Evolutionary conservation across 495 filamentous ascomycete species (phyloP).

Genomic region (Penicillium goetzii): DNA sequence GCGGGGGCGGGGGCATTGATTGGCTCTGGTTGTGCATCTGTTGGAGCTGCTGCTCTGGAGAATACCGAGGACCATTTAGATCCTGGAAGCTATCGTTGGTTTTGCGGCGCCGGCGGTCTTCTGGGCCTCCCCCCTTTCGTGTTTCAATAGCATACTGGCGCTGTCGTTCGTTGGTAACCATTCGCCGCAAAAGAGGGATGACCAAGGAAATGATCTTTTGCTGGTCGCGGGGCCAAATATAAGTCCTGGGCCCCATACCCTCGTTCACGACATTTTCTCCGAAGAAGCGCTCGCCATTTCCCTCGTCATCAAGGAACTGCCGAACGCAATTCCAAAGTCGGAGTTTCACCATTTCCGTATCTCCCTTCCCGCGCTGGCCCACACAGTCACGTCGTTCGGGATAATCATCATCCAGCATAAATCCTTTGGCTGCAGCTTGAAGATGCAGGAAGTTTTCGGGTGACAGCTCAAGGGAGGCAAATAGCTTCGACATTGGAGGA

Average conservation of each 20-base stretch:
- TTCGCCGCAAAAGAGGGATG: conserved; percentile 61
- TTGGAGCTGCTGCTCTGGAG: conserved; percentile 39
- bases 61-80: conserved; percentile 32
- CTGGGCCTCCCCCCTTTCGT: conserved; percentile 51
- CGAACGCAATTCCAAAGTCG: conserved; percentile 63
- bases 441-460: conserved; percentile 63
- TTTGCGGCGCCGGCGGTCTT: conserved; percentile 48
- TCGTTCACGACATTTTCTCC: conserved; percentile 52
- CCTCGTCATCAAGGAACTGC: conserved; percentile 59
- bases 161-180: conserved; percentile 69
- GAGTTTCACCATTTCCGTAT: conserved; percentile 63
- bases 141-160: conserved; percentile 64
- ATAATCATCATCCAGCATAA: conserved; percentile 61
- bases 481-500: conserved; percentile 65
- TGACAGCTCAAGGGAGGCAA: conserved; percentile 57
- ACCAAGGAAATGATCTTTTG: conserved; percentile 60
- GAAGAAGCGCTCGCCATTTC: conserved; percentile 60
- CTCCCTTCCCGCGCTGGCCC: conserved; percentile 60
- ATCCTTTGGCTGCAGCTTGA: conserved; percentile 61
- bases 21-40: conserved; percentile 39
- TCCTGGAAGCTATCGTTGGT: conserved; percentile 44
- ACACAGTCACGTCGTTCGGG: conserved; percentile 64
- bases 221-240: conserved; percentile 61
- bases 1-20: conserved; percentile 32
- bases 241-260: conserved; percentile 45